A percentile compares a stretch with the other conserved stretches of the same genome.
phyloP scores from a whole-genome alignment of 164 flowering plant species.

The Chimonanthus salicifolius region DNA sequence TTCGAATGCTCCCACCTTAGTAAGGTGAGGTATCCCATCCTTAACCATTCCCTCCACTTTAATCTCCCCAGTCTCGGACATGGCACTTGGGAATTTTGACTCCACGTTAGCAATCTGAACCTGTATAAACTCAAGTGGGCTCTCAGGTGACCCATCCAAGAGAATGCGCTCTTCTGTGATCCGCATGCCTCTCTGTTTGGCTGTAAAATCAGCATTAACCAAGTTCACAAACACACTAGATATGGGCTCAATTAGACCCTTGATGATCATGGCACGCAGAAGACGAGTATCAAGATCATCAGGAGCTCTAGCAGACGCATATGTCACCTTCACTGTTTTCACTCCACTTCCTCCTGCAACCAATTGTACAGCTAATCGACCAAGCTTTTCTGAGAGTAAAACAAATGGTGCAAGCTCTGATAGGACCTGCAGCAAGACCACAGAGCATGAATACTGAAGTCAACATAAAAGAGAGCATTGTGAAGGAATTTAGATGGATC shows the following conservation, averaged over 20 bases:
- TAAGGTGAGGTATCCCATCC: constrained; percentile 52
- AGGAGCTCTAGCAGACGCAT: constrained; percentile 54
- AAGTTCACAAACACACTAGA: constrained; percentile 52
- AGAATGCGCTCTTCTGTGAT: constrained; percentile 56
- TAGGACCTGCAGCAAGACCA: constrained; percentile 35
- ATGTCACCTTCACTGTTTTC: constrained; percentile 57
- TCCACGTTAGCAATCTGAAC: constrained; percentile 57
- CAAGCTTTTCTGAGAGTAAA: constrained; percentile 64
- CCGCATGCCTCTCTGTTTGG: constrained; percentile 63
- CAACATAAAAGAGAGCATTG: too few relatives aligned
- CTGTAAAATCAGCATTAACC: constrained; percentile 76
- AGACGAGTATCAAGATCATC: constrained; percentile 74
- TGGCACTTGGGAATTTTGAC: constrained; percentile 57
- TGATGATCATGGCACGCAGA: constrained; percentile 75
- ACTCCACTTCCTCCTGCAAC: constrained; percentile 68
- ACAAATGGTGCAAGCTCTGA: constrained; percentile 65
- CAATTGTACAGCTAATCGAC: constrained; percentile 61
- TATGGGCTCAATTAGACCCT: constrained; percentile 79
- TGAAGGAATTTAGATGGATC: too few relatives aligned
- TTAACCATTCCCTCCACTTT: constrained; percentile 57
- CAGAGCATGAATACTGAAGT: too few relatives aligned
- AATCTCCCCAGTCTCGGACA: constrained; percentile 41
- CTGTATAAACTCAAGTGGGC: constrained; percentile 63
- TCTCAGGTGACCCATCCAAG: constrained; percentile 46
- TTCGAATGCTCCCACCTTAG: constrained; percentile 51